Base-by-base conservation (phyloP, 768 basidiomycete genomes). In the Jaapia argillacea region DNA sequence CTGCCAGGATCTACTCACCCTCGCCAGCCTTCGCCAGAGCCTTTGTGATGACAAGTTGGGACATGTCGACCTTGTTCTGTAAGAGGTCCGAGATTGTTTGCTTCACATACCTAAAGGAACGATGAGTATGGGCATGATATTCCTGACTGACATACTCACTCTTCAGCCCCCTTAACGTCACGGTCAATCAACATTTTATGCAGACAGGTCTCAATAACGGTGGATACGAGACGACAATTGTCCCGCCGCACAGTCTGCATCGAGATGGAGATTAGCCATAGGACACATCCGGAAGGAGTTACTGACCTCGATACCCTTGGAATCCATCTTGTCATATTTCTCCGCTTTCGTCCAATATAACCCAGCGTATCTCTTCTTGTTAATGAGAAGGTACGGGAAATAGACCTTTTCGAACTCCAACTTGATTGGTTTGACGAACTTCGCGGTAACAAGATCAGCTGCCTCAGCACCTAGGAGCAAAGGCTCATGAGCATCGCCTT, bases 381-480 rank as follows among this genome's bases (percentile, higher is more conserved):
- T 98, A 64, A 99, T 99, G 40, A 99, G 80, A 43, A 99, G 64
- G 62, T 98, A 99, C 4, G 96, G 96, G 60, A 86, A 98, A 64
- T 99, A 99, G 4, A 98, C 93, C 60, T 99, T 98, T 59, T 99
- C 96, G 64, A 99, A 99, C 62, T 99, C 94, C 22, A 99, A 79
- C 61, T 98, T 98, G 69, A 98, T 98, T 0, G 94, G 96, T 55
- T 85, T 83, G 54, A 92, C 68, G 59, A 99, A 99, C 60, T 91
- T 89, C 33, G 72, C 59, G 0, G 96, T 92, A 14, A 99, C 94
- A 13, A 88, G 72, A 13, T 87, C 79, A 1, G 96, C 96, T 2
- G 96, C 96, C 65, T 97, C 87, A 31, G 80, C 79, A 28, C 93
- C 92, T 94, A 26, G 46, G 24, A 40, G 20, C 37, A 4, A 24